phyloP scores from a whole-genome alignment of 306 rosid genomes.

The Pyrus communis region DNA sequence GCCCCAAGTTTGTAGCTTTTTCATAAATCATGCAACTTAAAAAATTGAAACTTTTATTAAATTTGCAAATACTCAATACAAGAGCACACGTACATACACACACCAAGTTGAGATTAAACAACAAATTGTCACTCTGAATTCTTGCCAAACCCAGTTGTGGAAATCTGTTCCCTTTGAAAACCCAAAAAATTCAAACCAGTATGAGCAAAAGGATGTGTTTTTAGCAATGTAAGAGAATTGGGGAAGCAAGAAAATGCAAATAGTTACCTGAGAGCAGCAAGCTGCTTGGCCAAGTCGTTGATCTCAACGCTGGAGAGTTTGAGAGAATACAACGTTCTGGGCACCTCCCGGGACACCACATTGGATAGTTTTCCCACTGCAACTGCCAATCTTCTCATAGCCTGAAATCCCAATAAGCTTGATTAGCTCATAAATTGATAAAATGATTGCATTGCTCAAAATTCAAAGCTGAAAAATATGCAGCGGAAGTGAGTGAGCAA shows the following conservation, averaged over 20 bases:
- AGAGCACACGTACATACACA: not conserved
- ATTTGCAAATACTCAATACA: not conserved
- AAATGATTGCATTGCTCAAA: not conserved
- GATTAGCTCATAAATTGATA: not conserved
- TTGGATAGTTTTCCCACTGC: slow-evolving; percentile 32
- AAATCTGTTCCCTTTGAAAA: slow-evolving; percentile 27
- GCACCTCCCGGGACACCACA: slow-evolving; percentile 42
- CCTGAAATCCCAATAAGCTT: slow-evolving; percentile 20
- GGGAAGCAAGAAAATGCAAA: not conserved
- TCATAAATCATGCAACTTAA: not conserved
- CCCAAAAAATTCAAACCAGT: not conserved
- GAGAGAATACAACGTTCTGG: slow-evolving; percentile 44
- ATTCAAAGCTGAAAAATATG: not conserved
- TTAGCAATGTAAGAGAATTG: not conserved
- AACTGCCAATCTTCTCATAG: slow-evolving; percentile 40
- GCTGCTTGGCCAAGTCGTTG: slow-evolving; percentile 41
- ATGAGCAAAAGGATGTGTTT: not conserved
- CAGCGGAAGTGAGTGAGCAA: too few relatives aligned
- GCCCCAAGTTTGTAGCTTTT: not conserved
- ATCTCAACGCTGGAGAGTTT: slow-evolving; percentile 52
- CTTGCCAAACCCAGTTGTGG: slow-evolving; percentile 12
- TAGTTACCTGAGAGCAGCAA: slow-evolving; percentile 31
- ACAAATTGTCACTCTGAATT: not conserved
- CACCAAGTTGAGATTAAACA: not conserved
- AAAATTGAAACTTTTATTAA: not conserved